A percentile compares a stretch with the other conserved stretches of the same genome.
These are phyloP conservation scores for Nosema granulosis DNA, from an alignment of 371 early-diverging fungal species.

Conservation along the genomic window DNA sequence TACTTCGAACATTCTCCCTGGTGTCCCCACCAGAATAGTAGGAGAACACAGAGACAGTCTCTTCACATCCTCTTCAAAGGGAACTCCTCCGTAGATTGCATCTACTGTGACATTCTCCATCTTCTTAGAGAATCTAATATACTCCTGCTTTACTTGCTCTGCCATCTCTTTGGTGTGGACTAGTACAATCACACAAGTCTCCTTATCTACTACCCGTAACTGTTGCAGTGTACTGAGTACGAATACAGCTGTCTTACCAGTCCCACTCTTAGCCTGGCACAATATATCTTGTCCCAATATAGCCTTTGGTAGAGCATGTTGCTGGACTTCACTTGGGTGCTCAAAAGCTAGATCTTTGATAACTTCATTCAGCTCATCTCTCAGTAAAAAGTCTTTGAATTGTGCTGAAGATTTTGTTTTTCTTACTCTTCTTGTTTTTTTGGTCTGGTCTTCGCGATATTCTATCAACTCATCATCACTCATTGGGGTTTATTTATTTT, in stretches of 20 bases:
- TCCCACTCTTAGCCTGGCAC: constrained; percentile 87
- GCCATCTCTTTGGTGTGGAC: constrained; percentile 93
- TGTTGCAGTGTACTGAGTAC: constrained; percentile 71
- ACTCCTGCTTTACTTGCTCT: constrained; percentile 84
- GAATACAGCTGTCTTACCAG: constrained; percentile 93
- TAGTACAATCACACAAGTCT: constrained; percentile 72
- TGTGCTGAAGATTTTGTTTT: constrained; percentile 69
- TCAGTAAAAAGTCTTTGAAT: constrained; percentile 89
- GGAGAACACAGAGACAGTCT: constrained; percentile 77
- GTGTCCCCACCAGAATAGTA: constrained; percentile 82
- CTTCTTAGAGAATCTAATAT: constrained; percentile 79
- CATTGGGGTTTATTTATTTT: constrained; percentile 1
- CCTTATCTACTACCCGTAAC: constrained; percentile 66
- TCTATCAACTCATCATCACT: constrained; percentile 29
- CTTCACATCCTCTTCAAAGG: constrained; percentile 90
- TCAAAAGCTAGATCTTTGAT: constrained; percentile 94
- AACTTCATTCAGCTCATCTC: constrained; percentile 83
- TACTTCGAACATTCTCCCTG: constrained; percentile 84
- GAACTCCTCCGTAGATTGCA: constrained; percentile 92
- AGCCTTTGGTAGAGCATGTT: constrained; percentile 49
- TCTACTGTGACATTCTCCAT: constrained; percentile 86
- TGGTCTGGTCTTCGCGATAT: not conserved
- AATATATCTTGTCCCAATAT: constrained; percentile 71
- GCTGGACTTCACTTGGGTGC: constrained; percentile 72
- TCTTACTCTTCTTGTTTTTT: not conserved